A percentile compares a stretch with the other conserved stretches of the same genome.
Evolutionary conservation across 2,329 filamentous ascomycete species (phyloP).

Genomic region (Xylariaceae sp.): DNA sequence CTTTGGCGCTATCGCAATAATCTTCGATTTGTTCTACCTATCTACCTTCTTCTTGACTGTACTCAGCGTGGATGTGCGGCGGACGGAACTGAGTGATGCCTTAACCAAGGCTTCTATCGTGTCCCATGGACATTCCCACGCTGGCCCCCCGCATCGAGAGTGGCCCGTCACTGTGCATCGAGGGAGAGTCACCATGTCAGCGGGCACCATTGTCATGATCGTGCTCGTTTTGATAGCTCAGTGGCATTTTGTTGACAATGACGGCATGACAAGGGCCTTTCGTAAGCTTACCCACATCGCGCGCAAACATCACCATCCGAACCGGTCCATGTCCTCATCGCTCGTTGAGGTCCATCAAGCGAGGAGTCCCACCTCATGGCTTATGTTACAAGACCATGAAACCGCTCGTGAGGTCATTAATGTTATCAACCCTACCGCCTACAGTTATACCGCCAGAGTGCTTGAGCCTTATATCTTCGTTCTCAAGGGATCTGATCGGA

Average conservation of each 20-base stretch:
- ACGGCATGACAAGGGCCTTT: slow-evolving; percentile 38
- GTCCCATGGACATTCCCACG: slow-evolving; percentile 24
- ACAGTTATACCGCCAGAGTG: slow-evolving; percentile 67
- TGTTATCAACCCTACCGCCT: slow-evolving; percentile 64
- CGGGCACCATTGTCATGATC: slow-evolving; percentile 66
- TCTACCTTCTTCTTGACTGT: slow-evolving; percentile 77
- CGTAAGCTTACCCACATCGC: slow-evolving; percentile 32
- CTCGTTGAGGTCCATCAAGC: slow-evolving; percentile 65
- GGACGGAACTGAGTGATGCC: slow-evolving; percentile 70
- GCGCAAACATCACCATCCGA: slow-evolving; percentile 26
- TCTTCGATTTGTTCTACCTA: slow-evolving; percentile 73
- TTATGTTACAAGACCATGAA: slow-evolving; percentile 71
- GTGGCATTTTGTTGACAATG: slow-evolving; percentile 68
- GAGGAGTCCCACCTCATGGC: slow-evolving; percentile 69
- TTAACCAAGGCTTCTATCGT: slow-evolving; percentile 52
- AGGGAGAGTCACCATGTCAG: slow-evolving; percentile 61
- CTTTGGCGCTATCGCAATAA: slow-evolving; percentile 67
- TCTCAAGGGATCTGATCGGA: slow-evolving; percentile 61
- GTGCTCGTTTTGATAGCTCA: slow-evolving; percentile 68
- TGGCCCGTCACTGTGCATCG: slow-evolving; percentile 60
- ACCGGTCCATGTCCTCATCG: slow-evolving; percentile 34
- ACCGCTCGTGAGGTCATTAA: slow-evolving; percentile 71
- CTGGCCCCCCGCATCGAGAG: slow-evolving; percentile 35
- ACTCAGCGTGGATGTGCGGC: slow-evolving; percentile 70
- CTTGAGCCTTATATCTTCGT: slow-evolving; percentile 72